Conservation (phyloP, 345 rosid genomes). For the Lumnitzera racemosa region DNA sequence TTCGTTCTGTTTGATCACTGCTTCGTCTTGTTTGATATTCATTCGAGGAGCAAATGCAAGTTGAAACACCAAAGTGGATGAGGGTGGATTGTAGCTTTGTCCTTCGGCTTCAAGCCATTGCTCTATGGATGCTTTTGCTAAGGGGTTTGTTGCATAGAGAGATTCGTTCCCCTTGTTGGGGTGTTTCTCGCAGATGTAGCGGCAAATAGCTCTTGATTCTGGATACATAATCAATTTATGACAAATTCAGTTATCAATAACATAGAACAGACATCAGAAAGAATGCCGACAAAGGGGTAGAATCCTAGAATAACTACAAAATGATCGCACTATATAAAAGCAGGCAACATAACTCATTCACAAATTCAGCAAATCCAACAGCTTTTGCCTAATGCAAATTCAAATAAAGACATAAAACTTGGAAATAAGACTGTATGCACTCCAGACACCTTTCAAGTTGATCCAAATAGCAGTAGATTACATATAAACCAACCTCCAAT, state of each 20-base stretch:
- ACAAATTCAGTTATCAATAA: neutral
- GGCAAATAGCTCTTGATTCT: slow-evolving; percentile 62
- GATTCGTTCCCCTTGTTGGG: slow-evolving; percentile 40
- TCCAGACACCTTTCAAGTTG: too few species aligned
- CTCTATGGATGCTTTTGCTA: slow-evolving; percentile 57
- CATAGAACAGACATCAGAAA: too few species aligned
- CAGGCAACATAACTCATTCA: too few species aligned
- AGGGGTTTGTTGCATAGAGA: slow-evolving; percentile 43
- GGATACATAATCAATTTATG: neutral
- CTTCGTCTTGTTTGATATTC: slow-evolving; percentile 49
- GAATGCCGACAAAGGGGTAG: too few species aligned
- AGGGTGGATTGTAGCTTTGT: slow-evolving; percentile 53
- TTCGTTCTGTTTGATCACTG: slow-evolving; percentile 33
- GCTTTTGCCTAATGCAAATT: too few species aligned
- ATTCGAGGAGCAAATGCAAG: slow-evolving; percentile 51
- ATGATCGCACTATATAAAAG: too few species aligned
- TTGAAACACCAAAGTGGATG: slow-evolving; percentile 49
- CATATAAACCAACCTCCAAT: too few species aligned
- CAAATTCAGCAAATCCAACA: too few species aligned
- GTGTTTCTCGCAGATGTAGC: slow-evolving; percentile 51
- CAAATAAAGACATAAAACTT: too few species aligned
- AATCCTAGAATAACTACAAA: too few species aligned
- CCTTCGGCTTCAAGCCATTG: slow-evolving; percentile 76
- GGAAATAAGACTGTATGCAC: too few species aligned
- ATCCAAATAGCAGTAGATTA: too few species aligned